Evolutionary conservation across 225 moss, liverwort and hornwort genomes (phyloP).

Genomic region (Physcomitrium patens): DNA sequence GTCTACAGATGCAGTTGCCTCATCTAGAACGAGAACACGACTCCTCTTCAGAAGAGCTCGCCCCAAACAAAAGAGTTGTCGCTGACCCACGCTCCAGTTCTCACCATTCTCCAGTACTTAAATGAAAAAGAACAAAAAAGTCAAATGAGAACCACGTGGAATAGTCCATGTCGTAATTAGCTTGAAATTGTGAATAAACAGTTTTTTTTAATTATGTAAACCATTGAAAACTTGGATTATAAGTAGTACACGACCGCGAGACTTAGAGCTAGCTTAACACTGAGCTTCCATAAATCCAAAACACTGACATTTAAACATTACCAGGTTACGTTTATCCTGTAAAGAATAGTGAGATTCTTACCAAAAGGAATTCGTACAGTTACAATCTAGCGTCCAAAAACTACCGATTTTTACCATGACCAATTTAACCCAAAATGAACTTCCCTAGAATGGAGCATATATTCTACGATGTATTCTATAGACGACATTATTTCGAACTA

Average conservation of each 20-base stretch:
- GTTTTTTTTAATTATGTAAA: not conserved
- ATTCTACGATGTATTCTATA: not conserved
- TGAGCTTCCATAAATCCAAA: not conserved
- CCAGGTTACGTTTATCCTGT: not conserved
- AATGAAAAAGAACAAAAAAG: constrained; percentile 14
- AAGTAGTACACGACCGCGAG: too few relatives aligned
- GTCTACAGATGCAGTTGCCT: constrained; percentile 95
- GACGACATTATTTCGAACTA: not conserved
- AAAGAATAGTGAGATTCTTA: not conserved
- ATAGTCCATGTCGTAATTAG: not conserved
- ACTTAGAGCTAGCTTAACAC: not conserved
- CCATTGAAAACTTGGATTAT: too few relatives aligned
- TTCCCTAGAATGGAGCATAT: not conserved
- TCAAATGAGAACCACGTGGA: not conserved
- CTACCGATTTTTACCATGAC: not conserved
- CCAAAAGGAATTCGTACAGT: not conserved
- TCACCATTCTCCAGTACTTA: constrained; percentile 77
- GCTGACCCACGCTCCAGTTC: constrained; percentile 93
- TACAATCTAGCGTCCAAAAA: not conserved
- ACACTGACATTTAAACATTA: not conserved
- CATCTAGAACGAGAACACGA: constrained; percentile 81
- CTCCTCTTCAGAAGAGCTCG: constrained; percentile 72
- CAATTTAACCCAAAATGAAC: not conserved
- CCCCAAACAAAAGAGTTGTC: constrained; percentile 92
- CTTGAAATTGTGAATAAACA: not conserved